Evolutionary conservation across 176 grass and related monocot species (phyloP), one percentile per base, ranked within the genome.

Genomic region (Aegilops tauschii): DNA sequence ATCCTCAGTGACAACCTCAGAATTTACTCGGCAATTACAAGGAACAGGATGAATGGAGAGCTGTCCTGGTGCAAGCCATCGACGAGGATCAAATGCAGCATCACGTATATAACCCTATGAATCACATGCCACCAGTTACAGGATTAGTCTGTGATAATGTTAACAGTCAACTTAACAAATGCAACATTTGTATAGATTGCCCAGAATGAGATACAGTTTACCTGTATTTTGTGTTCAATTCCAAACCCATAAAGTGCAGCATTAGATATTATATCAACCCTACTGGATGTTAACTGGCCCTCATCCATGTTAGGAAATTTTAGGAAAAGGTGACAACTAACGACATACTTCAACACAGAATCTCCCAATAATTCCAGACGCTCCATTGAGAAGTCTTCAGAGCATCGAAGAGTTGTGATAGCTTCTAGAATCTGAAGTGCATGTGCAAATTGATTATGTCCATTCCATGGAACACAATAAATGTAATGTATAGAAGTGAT

Each of bases 311-410:
- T 58, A 74, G 85, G 88, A 88, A 92, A 94, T 81, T 84, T 93
- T n/a, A 96, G 64, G 82, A 96, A 98, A 84, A 96, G 86, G 69
- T 82, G 52, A 80, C 93, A 92, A 78, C 87, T 91, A 67, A 96
- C 92, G 74, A 77, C 88, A 80, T 98, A 98, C 82, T 98, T 96
- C 80, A 98, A 80, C 74, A 96, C 85, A 81, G 94, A 94, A 64
- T 98, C 96, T 21, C 96, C 96, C 37, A 98, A 83, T 66, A 98
- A 75, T 86, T 96, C 94, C 16, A 98, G 83, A 77, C 96, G 93
- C 85, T 96, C 96, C 85, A 98, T 86, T n/a, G 90, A 98, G 85
- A 98, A 98, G 61, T 98, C 96, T 84, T 98, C 96, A 29, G 78
- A 92, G 80, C 93, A 93, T 92, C 93, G 64, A 77, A 80, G 82